Conservation (phyloP, 2,329 filamentous ascomycete genomes). For the Pseudopyricularia cyperi region DNA sequence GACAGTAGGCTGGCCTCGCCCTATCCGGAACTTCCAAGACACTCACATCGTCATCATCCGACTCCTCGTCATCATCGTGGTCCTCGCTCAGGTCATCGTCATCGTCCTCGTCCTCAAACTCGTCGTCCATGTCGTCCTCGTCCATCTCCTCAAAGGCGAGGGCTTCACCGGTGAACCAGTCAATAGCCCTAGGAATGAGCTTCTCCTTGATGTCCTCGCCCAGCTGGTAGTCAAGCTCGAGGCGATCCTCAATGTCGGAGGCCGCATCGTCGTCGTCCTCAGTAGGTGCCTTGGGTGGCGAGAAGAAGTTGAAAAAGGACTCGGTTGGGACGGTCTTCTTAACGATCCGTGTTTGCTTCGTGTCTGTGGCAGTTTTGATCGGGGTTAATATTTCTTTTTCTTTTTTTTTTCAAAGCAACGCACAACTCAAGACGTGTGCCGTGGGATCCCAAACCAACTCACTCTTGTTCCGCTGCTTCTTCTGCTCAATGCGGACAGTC, state of each 20-base stretch:
- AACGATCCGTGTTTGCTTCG: conserved; percentile 96
- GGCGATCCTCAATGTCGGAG: conserved; percentile 89
- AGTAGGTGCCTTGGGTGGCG: conserved; percentile 74
- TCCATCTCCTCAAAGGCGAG: conserved; percentile 91
- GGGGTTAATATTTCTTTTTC: too few species aligned
- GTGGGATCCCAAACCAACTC: conserved; percentile 17
- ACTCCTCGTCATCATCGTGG: conserved; percentile 70
- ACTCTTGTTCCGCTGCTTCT: conserved; percentile 99
- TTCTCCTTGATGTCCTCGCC: conserved; percentile 99
- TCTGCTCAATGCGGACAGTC: conserved; percentile 90
- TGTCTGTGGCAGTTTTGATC: too few species aligned
- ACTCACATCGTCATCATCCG: conserved; percentile 59
- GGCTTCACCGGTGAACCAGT: conserved; percentile 98
- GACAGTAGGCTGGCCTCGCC: neutral
- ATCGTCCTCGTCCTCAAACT: conserved; percentile 82
- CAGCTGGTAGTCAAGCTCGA: conserved; percentile 96
- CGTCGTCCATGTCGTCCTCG: conserved; percentile 66
- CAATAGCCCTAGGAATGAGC: conserved; percentile 92
- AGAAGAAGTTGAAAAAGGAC: conserved; percentile 99
- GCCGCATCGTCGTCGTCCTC: conserved; percentile 63
- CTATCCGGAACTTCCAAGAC: neutral
- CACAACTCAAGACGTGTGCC: neutral
- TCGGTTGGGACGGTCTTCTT: conserved; percentile 99
- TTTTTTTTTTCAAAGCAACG: too few species aligned
- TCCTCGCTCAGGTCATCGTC: conserved; percentile 80